Conservation (phyloP, 163 green algal genomes). For the Prototheca stagnorum region DNA sequence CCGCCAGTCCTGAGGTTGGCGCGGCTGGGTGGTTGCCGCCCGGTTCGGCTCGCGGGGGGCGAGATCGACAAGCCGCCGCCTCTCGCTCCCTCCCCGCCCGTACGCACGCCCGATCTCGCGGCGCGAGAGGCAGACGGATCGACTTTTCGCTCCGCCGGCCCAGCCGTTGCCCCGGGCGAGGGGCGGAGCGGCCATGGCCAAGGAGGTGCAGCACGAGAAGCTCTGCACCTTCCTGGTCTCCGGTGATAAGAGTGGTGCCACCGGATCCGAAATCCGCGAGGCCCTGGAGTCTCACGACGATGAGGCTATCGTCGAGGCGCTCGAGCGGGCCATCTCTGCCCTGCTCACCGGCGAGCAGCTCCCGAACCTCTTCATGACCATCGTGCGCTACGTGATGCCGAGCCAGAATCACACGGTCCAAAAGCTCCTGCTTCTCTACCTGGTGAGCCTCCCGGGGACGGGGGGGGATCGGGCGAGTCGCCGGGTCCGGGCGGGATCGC, state of each 20-base stretch:
- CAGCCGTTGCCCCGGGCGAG: too few relatives aligned
- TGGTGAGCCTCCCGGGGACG: slow-evolving; percentile 40
- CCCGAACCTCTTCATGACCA: slow-evolving; percentile 95
- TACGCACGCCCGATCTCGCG: too few relatives aligned
- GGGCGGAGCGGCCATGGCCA: too few relatives aligned
- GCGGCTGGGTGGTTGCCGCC: too few relatives aligned
- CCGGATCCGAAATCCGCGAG: slow-evolving; percentile 78
- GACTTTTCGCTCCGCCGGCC: too few relatives aligned
- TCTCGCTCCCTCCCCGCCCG: too few relatives aligned
- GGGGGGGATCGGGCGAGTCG: too few relatives aligned
- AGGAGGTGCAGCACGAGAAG: slow-evolving; percentile 6
- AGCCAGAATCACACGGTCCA: slow-evolving; percentile 96
- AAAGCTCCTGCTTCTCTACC: slow-evolving; percentile 97
- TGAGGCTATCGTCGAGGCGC: slow-evolving; percentile 66
- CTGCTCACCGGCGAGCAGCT: slow-evolving; percentile 91
- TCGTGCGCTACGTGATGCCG: slow-evolving; percentile 97
- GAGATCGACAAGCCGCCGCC: too few relatives aligned
- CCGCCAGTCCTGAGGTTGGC: too few relatives aligned
- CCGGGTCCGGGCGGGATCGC: too few relatives aligned
- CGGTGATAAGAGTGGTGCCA: slow-evolving; percentile 59
- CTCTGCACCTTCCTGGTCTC: slow-evolving; percentile 84
- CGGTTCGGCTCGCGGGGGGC: too few relatives aligned
- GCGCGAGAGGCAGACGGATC: too few relatives aligned
- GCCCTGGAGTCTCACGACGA: slow-evolving; percentile 82
- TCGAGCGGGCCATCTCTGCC: slow-evolving; percentile 89